Base-by-base conservation (phyloP, 2,329 filamentous ascomycete genomes). In the Hypoxylon sp. region DNA sequence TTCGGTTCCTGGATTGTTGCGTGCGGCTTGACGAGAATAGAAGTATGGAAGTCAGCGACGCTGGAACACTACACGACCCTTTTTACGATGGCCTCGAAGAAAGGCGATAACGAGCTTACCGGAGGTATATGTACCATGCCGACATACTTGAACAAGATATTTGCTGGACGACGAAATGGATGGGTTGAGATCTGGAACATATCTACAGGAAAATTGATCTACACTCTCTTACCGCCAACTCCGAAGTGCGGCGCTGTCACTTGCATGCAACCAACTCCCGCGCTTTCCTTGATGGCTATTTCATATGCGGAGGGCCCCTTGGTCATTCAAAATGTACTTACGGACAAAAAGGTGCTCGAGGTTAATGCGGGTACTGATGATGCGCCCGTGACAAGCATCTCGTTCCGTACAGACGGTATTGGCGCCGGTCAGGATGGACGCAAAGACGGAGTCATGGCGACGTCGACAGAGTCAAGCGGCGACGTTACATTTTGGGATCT, bases 151-250 rank as follows among this genome's bases (percentile, higher is more conserved):
- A 99, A 99, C 85, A 99, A 99, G 81, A 88, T 99, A 49, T 94
- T 98, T 72, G 92, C 94, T 2, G 97, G 94, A 8, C 90, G 94
- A 75, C 88, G 88, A 70, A 94, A 99, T 79, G 96, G 96, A 6
- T 92, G 90, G 79, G 91, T 98, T 7, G 96, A 99, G 77, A 97
- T 99, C 56, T 99, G 96, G 95, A 99, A 99, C 77, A 85, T 99
- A 68, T 97, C 92, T 78, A 97, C 93, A 2, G 95, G 89, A 53
- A 97, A 97, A 79, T 85, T 98, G 60, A 89, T 99, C 30, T 97
- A 98, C 80, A 97, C 94, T 1, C 91, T 99, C 57, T 83, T 96
- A 13, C 92, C 96, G 0, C 90, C 92, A 0, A 87, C 88, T 7
- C 85, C 90, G 2, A 86, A 90, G 58, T 91, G 89, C 73, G 95